Base-by-base conservation (phyloP, 208 protist genomes). In the Acanthamoeba royreba region DNA sequence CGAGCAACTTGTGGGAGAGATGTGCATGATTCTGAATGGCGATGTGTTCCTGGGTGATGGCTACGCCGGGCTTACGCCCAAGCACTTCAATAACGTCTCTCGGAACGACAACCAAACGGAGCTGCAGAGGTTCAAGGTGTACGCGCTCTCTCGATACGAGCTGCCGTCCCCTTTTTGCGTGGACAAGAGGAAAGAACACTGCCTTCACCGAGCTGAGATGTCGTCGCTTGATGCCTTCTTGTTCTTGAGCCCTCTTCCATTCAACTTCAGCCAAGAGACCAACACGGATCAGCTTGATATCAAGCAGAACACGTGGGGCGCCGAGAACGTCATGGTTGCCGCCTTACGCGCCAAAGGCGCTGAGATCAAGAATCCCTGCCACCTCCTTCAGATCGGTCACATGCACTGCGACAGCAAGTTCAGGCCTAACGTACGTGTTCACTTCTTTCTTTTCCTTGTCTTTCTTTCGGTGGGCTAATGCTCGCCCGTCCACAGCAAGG, bases 381-480 rank as follows among this genome's bases (percentile, higher is more conserved):
- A 81, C 72, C 72, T 81, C 1, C 42, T 81, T 25, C 72, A 81
- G 42, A 15, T 81, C 38, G 72, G 72, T 1, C 72, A 81, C 40
- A 81, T 81, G 72, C 72, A 81, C 72, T 81, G 72, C 40, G 72
- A 81, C 72, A 28, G 72, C 72, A 81, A 81, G 72, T 81, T 81
- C 42, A 35, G 72, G 8, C 72, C 72, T 9, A 81, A 81, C 72
- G 72, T 81, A 31, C 72, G 72, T n/a, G n/a, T n/a, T n/a, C n/a
- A n/a, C n/a, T n/a, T n/a, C n/a, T n/a, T n/a, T n/a, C n/a, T n/a
- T n/a, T n/a, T n/a, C n/a, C n/a, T n/a, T n/a, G n/a, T n/a, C n/a
- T n/a, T n/a, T n/a, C n/a, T n/a, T n/a, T n/a, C n/a, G n/a, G n/a
- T n/a, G n/a, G n/a, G n/a, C n/a, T n/a, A n/a, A n/a, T n/a, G n/a